phyloP scores from a whole-genome alignment of 768 basidiomycete genomes.

The Russula virescens region DNA sequence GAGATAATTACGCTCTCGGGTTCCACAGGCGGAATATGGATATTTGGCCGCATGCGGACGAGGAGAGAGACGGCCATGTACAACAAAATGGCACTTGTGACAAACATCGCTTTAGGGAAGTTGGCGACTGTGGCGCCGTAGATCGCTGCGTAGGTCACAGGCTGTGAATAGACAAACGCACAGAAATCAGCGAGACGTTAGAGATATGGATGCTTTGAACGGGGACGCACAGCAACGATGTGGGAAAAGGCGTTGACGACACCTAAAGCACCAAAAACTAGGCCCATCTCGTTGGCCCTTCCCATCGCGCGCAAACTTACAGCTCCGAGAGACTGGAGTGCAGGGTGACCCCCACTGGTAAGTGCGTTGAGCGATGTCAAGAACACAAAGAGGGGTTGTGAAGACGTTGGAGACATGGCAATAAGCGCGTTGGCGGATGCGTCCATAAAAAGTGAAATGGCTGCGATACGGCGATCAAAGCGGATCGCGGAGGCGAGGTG shows the following conservation, averaged over 20 bases:
- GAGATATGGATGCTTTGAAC: not conserved
- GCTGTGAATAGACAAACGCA: constrained; percentile 5
- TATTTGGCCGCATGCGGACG: constrained; percentile 21
- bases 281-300: constrained; percentile 23
- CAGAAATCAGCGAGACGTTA: not conserved
- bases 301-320: constrained; percentile 25
- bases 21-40: constrained; percentile 15
- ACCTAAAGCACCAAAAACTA: constrained; percentile 25
- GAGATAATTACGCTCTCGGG: not conserved
- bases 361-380: constrained; percentile 23
- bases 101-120: constrained; percentile 24
- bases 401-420: constrained; percentile 21
- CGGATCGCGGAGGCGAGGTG: constrained; percentile 19
- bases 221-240: constrained; percentile 21
- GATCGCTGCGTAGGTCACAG: constrained; percentile 23
- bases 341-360: constrained; percentile 24
- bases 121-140: constrained; percentile 21
- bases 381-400: constrained; percentile 25
- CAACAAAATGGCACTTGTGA: constrained; percentile 20
- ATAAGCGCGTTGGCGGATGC: constrained; percentile 24
- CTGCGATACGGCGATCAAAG: constrained; percentile 22
- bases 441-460: constrained; percentile 24
- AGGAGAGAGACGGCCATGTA: constrained; percentile 19
- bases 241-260: constrained; percentile 23
- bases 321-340: constrained; percentile 24